These are phyloP conservation scores for Taiozyma sp. DNA, from an alignment of 1,139 yeast species.

Conservation along the genomic window DNA sequence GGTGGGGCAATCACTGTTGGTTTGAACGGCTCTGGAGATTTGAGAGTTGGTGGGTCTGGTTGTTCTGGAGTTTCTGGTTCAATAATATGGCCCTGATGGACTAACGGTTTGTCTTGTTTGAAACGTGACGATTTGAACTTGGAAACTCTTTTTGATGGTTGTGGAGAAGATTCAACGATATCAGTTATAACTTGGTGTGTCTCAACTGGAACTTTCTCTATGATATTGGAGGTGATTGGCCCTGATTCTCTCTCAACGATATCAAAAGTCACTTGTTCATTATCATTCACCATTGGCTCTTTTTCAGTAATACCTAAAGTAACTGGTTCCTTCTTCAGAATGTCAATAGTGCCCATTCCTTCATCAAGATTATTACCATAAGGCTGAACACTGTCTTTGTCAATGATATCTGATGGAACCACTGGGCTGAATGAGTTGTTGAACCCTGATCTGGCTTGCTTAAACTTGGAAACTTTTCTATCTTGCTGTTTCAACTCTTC, in stretches of 20 bases:
- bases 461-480: constrained; percentile 15
- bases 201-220: constrained; percentile 1
- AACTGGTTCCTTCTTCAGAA: constrained; percentile 3
- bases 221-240: not conserved
- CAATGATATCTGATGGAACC: constrained; percentile 5
- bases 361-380: not conserved
- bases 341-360: not conserved
- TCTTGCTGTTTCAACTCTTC: constrained; percentile 30
- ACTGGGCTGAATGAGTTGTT: constrained; percentile 2
- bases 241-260: constrained; percentile 2
- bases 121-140: constrained; percentile 11
- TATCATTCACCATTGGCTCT: constrained; percentile 3
- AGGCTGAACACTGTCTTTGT: constrained; percentile 4
- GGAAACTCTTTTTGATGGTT: constrained; percentile 8
- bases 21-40: not conserved
- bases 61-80: not conserved
- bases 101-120: not conserved
- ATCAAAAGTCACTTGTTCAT: not conserved
- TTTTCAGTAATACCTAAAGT: not conserved
- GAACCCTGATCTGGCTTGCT: constrained; percentile 7
- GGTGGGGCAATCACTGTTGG: constrained; percentile 1
- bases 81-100: too few relatives aligned
- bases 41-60: not conserved
- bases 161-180: not conserved
- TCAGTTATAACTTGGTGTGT: not conserved